Conservation (phyloP, 1,284 basidiomycete species). For the Heterobasidion irregulare region DNA sequence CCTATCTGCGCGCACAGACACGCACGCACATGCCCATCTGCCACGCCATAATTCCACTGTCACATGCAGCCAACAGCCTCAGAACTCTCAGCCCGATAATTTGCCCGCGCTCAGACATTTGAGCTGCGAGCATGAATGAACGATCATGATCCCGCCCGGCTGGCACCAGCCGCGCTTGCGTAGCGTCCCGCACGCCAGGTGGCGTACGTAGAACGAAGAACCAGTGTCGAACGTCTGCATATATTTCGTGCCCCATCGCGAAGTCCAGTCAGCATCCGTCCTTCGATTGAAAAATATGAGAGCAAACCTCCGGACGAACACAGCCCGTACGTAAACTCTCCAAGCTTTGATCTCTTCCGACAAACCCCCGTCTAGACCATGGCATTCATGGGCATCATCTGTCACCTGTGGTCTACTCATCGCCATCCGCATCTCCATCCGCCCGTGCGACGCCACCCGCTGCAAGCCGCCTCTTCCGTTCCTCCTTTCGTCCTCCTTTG, state of each 20-base stretch:
- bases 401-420: background rate
- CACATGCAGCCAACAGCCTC: background rate
- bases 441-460: constrained; percentile 3
- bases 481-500: constrained; percentile 36
- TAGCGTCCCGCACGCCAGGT: no score
- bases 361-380: background rate
- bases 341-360: background rate
- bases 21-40: no score
- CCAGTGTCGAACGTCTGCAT: no score
- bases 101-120: background rate
- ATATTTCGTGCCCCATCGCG: background rate
- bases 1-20: no score
- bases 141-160: no score
- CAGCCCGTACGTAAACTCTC: background rate
- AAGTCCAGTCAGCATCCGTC: background rate
- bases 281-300: background rate
- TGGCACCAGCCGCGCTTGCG: no score
- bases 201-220: no score
- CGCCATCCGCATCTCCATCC: constrained; percentile 7
- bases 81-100: background rate
- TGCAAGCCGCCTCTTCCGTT: constrained; percentile 6
- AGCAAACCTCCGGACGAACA: background rate
- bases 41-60: no score
- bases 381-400: background rate
- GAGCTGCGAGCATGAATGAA: no score